These are phyloP conservation scores for Penicillium atrosanguineum DNA, from an alignment of 495 filamentous ascomycete species.

Conservation along the genomic window DNA sequence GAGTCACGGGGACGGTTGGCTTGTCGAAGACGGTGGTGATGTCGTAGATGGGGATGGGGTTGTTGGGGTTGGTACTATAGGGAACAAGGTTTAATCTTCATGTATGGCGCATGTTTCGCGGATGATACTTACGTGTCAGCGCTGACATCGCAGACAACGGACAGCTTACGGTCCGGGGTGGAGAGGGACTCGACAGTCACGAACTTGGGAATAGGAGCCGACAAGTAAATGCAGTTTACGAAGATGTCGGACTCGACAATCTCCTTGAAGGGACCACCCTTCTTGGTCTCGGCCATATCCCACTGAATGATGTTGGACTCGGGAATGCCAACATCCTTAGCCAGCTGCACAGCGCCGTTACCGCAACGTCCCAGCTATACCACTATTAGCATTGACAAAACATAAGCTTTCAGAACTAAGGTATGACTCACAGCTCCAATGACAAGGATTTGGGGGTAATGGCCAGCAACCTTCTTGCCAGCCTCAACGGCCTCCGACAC, in stretches of 20 bases:
- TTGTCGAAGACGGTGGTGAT: constrained; percentile 78
- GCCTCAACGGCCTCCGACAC: constrained; percentile 65
- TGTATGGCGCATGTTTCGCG: not conserved
- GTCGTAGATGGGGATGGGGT: constrained; percentile 81
- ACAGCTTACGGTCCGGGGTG: constrained; percentile 66
- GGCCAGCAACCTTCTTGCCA: constrained; percentile 54
- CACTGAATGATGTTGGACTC: constrained; percentile 77
- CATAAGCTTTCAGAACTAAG: not conserved
- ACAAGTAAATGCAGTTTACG: constrained; percentile 91
- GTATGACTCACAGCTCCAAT: constrained; percentile 52
- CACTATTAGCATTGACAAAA: constrained; percentile 5
- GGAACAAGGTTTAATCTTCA: not conserved
- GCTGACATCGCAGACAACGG: constrained; percentile 85
- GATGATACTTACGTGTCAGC: constrained; percentile 55
- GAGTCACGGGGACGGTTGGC: constrained; percentile 71
- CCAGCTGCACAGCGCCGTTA: constrained; percentile 77
- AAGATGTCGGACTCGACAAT: constrained; percentile 71
- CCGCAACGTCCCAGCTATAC: constrained; percentile 76
- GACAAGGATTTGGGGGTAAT: constrained; percentile 52
- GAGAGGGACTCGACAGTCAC: constrained; percentile 68
- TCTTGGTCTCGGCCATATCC: constrained; percentile 85
- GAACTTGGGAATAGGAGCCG: constrained; percentile 59
- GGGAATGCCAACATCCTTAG: constrained; percentile 70
- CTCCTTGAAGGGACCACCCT: constrained; percentile 81
- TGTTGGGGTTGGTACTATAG: constrained; percentile 63